Base-by-base conservation (phyloP, 2,329 filamentous ascomycete species). In the Lachnellula occidentalis region DNA sequence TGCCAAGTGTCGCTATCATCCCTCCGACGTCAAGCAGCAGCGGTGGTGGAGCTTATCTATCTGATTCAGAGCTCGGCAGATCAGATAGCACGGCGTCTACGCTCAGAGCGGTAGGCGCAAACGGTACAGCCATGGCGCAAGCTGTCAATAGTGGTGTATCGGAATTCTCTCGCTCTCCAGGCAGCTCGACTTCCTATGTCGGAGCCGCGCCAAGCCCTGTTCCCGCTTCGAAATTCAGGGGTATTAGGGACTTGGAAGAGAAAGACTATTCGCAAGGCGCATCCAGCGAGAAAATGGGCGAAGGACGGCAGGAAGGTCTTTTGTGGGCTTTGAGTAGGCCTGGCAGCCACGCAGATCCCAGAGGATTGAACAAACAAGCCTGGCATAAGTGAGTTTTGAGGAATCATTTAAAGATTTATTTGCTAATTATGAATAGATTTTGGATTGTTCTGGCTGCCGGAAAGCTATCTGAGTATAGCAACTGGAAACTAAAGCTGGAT, bases 371-470 rank as follows among this genome's bases (percentile, higher is more conserved):
- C 68, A 96, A 97, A 70, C 91, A 95, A 72, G 92, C 90, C 49
- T 99, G 94, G 94, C 94, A 99, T 72, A 99, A 99, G 89, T 95
- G 77, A 74, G 87, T 80, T 43, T 22, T 45, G 19, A 14, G 7
- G 19, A 45, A 27, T 24, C 4, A 11, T 14, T 8, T 6, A 4
- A 27, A 45, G 6, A 31, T 9, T 21, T 21, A 15, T n/a, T 34
- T 41, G 47, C 63, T 76, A 63, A 75, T 54, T 15, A 45, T 19
- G 17, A 24, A 12, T 64, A 95, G 91, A 68, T 99, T 97, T 73
- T 99, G 94, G 94, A 95, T 99, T 60, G 94, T 99, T 2, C 78
- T 99, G 45, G 95, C 97, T 69, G 92, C 96, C 71, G 94, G 94
- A 22, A 96, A 94, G 69, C 79, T 99, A 15, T 96, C 92, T 1